Percentiles rank a stretch among this genome's conserved stretches.
These are phyloP conservation scores for Bromus sterilis DNA, from an alignment of 176 grass and related monocot genomes.

Conservation along the genomic window DNA sequence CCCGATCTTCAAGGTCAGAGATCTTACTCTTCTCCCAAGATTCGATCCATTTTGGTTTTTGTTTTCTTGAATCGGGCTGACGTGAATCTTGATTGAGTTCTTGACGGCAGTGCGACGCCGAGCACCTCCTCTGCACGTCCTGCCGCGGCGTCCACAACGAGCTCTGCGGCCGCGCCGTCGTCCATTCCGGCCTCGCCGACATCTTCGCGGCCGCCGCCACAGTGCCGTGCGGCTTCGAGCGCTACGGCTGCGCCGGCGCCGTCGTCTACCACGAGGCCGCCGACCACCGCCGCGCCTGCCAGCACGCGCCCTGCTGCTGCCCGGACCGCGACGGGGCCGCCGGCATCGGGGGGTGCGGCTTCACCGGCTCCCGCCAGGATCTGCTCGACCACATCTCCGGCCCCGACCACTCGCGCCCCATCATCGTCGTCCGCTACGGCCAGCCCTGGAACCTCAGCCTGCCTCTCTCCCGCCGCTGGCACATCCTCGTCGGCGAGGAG, in stretches of 20 bases:
- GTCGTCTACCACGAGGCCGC: background rate
- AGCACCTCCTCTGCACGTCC: background rate
- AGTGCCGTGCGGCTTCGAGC: background rate
- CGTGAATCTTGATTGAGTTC: background rate
- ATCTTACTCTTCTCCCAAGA: background rate
- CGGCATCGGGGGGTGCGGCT: background rate
- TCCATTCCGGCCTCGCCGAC: background rate
- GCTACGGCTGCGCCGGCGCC: background rate
- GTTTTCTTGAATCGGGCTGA: background rate
- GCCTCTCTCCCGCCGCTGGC: background rate
- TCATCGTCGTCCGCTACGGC: slow-evolving; percentile 4
- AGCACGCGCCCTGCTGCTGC: slow-evolving; percentile 1
- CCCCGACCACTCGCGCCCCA: background rate
- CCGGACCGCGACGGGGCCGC: background rate
- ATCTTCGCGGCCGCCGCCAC: background rate
- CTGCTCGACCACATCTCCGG: slow-evolving; percentile 8
- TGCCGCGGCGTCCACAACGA: background rate
- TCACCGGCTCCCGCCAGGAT: background rate
- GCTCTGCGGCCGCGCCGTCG: background rate
- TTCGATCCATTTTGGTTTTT: background rate
- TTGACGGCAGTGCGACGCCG: background rate
- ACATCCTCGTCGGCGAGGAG: background rate
- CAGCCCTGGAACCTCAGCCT: background rate
- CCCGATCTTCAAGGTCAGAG: background rate
- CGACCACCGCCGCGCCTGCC: background rate